phyloP scores from a whole-genome alignment of 202 grass and related monocot species.

The Digitaria exilis region DNA sequence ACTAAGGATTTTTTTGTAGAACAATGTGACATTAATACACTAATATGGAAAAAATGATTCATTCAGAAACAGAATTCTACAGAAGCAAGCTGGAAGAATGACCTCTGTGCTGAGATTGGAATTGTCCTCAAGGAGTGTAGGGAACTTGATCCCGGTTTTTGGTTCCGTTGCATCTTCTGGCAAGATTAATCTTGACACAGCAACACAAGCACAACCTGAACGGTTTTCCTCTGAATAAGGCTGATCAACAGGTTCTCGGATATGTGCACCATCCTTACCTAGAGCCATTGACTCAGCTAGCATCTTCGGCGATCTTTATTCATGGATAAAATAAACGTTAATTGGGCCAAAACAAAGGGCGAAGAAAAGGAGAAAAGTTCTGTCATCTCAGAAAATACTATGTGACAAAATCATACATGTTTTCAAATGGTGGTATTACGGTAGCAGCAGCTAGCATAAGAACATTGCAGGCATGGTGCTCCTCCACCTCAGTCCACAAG shows the following conservation, averaged over 20 bases:
- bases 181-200: constrained; percentile 58
- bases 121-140: constrained; percentile 69
- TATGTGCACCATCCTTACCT: constrained; percentile 39
- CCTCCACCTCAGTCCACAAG: constrained; percentile 60
- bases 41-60: not conserved
- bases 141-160: constrained; percentile 93
- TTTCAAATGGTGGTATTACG: constrained; percentile 82
- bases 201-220: constrained; percentile 63
- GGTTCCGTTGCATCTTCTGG: constrained; percentile 67
- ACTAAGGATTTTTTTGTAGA: not conserved
- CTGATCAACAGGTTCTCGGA: constrained; percentile 26
- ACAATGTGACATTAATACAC: not conserved
- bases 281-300: constrained; percentile 66
- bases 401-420: constrained; percentile 52
- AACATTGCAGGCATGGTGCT: constrained; percentile 52
- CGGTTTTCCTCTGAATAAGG: constrained; percentile 46
- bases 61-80: constrained; percentile 5
- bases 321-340: constrained; percentile 23
- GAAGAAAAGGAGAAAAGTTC: not conserved
- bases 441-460: constrained; percentile 73
- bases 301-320: constrained; percentile 71
- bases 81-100: constrained; percentile 2
- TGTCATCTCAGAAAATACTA: not conserved
- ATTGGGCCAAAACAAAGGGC: constrained; percentile 22
- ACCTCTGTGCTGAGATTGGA: constrained; percentile 71